Base-by-base conservation (phyloP, 176 grass and related monocot species). In the Bothriochloa decipiens region DNA sequence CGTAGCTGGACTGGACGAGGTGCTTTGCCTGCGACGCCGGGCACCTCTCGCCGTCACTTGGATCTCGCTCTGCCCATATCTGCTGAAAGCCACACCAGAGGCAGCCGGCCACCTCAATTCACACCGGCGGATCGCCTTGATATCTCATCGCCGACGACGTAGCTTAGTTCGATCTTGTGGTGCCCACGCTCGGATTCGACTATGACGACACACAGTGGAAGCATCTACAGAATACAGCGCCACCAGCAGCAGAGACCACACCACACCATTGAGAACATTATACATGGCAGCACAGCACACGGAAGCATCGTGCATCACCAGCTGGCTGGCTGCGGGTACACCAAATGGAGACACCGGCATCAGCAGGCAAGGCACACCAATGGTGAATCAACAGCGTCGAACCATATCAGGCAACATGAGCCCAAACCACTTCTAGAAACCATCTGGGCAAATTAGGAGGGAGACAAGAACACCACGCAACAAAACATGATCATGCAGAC, bases 21-120 rank as follows among this genome's bases (percentile, higher is more conserved):
- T 42, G 58, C 27, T 3, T 91, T 80, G 81, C 89, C 89, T 87
- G 81, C 69, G 25, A 8, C 40, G 41, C 69, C 20, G 81, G 89
- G 85, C 89, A 27, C 6, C 88, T 79, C 46, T 50, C 67, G 10
- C 88, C 20, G 27, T 84, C 77, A 49, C 60, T 29, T 63, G 7
- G 29, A 16, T 60, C 27, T 18, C 40, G 0, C 26, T 0, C 45
- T 35, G 41, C 7, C 7, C 68, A 1, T 39, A 58, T 78, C 74
- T 36, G n/a, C 6, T 68, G 88, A 83, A 74, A 90, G 79, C 1
- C 49, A 33, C 68, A 8, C 74, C 22, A 83, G 84, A 74, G 84
- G 88, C 58, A 7, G 5, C 74, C 65, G 47, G 65, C 7, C 46
- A 8, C 71, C 45, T 45, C 32, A 33, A 42, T n/a, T 68, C 45